Base-by-base conservation (phyloP, 352 stramenopile species). In the Globisporangium yorkense region DNA sequence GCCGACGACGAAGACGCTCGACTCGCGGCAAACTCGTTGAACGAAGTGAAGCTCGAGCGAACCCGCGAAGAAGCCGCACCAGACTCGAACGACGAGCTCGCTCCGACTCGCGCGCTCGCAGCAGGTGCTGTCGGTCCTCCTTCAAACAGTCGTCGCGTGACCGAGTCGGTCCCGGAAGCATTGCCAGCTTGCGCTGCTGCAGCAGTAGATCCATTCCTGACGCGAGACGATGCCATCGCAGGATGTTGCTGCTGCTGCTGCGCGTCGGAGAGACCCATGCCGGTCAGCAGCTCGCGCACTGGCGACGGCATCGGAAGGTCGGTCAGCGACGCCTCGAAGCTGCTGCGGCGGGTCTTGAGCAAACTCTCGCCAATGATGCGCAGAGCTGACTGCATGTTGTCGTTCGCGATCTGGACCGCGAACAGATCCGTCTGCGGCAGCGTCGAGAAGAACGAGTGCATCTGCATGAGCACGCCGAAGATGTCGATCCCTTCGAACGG, bases 391-490 rank as follows among this genome's bases (percentile, higher is more conserved):
- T 86, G 74, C 77, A 94, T 89, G 45, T 85, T 89, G 61, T 87
- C 70, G 40, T 88, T 82, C 8, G 85, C 85, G 31, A 87, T 87
- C 46, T 89, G 75, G 20, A 82, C 76, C 10, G 77, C 74, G 48
- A 91, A 87, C 4, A 88, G 53, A 43, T 93, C 75, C 8, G 59
- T 80, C 44, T 75, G 61, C 9, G 83, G 74, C 18, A 92, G 66
- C 12, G 80, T 92, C 6, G 80, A 82, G 48, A 94, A 92, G 61
- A 93, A 92, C 39, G 72, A 87, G 56, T 94, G 83, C 83, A 93
- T 92, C 57, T 92, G 78, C 79, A 92, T 92, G 35, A 94, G 67
- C 24, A 93, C 75, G 43, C 79, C 81, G 41, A 87, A 92, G 20
- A 95, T 73, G 54, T 95, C 78, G 51, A 93, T 84, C 12, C 71